A percentile compares a stretch with the other conserved stretches of the same genome.
phyloP scores from a whole-genome alignment of 2,329 filamentous ascomycete genomes.

The Botryotinia convoluta region DNA sequence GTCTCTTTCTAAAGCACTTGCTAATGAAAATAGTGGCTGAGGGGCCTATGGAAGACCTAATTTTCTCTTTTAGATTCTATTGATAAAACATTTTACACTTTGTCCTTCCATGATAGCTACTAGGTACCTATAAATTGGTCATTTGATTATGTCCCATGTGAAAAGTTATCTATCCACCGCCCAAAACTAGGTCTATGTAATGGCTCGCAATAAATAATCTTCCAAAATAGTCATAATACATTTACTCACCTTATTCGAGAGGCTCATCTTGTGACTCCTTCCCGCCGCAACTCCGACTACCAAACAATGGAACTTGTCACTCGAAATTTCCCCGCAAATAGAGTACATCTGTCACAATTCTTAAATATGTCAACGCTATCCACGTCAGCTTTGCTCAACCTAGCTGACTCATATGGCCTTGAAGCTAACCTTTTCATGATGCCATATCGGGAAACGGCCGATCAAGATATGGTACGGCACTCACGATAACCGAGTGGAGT shows the following conservation, averaged over 20 bases:
- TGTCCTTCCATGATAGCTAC: not conserved
- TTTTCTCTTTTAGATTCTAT: not conserved
- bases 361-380: not conserved
- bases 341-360: not conserved
- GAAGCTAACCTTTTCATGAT: not conserved
- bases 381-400: slow-evolving; percentile 4
- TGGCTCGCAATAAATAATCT: not conserved
- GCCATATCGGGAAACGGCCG: not conserved
- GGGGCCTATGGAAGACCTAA: not conserved
- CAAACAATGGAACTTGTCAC: not conserved
- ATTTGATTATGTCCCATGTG: not conserved
- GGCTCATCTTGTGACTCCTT: not conserved
- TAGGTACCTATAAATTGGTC: not conserved
- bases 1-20: not conserved
- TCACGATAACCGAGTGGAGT: not conserved
- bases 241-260: not conserved
- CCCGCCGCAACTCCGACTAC: not conserved
- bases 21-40: not conserved
- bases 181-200: not conserved
- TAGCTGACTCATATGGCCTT: slow-evolving; percentile 6
- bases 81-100: not conserved
- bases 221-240: not conserved
- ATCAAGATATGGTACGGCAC: not conserved
- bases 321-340: not conserved
- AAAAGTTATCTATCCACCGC: not conserved